Base-by-base conservation (phyloP, 306 rosid species). In the Cyclanthera cordifolia region DNA sequence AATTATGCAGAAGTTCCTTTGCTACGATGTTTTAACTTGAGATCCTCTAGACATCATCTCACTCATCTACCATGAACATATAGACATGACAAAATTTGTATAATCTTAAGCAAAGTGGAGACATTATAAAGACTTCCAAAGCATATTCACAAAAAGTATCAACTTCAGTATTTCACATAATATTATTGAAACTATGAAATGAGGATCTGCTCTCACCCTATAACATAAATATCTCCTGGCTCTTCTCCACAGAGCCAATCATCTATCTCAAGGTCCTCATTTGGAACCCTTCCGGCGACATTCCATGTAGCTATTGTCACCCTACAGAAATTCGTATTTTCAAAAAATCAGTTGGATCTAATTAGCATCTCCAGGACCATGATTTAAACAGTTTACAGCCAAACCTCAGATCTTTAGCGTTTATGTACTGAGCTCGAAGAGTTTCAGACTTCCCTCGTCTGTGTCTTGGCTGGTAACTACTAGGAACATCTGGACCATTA, bases 381-480 rank as follows among this genome's bases (percentile, higher is more conserved):
- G 70, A 43, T 50, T 68, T 58, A 53, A 74, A 79, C 50, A 45
- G 64, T 73, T 50, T 63, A 70, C 9, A 41, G 53, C 47, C 89
- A 58, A 16, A 92, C 98, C 98, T 89, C 81, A 93, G 74, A 72
- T 93, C 98, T 86, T 86, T 89, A 0, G 82, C 85, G 45, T 89
- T 86, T 78, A 93, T 93, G 82, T 93, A 93, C 90, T 93, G 98
- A 72, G 71, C 95, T 17, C 98, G 95, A 72, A 86, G 74, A 67
- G 98, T 93, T 78, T 93, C 98, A 4, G 98, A 93, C 76, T 93
- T 93, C 63, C 98, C 96, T 72, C 98, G 86, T 79, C 85, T 79
- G 73, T 93, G 98, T 67, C 82, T 73, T 51, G 59, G 53, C 70
- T 64, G 82, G 71, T 63, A 75, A 24, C 82, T 77, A 80, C 74